Percentiles rank a stretch among this genome's conserved stretches.
phyloP scores from a whole-genome alignment of 345 rosid genomes.

The Triadica sebifera region DNA sequence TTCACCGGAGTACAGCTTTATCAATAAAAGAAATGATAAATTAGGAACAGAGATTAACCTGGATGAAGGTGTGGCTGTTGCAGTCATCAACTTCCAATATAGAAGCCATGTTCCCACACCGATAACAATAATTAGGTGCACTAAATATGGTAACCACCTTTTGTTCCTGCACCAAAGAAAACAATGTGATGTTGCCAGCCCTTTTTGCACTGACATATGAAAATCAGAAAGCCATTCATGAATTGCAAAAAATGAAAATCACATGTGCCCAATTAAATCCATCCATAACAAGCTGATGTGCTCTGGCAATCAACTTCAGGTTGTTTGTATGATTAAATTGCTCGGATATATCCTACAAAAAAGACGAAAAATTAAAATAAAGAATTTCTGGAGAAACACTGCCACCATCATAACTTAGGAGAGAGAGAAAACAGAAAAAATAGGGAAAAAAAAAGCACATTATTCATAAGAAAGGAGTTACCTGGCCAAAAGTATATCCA shows the following conservation, averaged over 20 bases:
- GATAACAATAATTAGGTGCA: conserved; percentile 94
- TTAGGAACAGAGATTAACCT: conserved; percentile 43
- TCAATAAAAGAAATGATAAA: background rate
- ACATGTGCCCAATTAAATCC: conserved; percentile 99
- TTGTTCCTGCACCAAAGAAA: conserved; percentile 62
- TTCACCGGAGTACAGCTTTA: background rate
- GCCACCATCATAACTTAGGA: background rate
- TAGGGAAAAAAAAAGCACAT: too few relatives aligned
- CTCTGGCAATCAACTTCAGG: conserved; percentile 88
- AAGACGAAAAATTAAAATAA: conserved; percentile 7
- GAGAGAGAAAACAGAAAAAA: background rate
- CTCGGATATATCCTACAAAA: conserved; percentile 83
- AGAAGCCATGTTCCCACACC: conserved; percentile 98
- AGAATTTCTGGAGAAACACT: background rate
- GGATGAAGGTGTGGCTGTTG: conserved; percentile 91
- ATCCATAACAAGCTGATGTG: conserved; percentile 97
- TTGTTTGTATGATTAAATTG: conserved; percentile 89
- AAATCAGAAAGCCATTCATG: conserved; percentile 2
- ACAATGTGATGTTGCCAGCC: background rate
- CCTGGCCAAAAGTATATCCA: conserved; percentile 96
- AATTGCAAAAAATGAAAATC: conserved; percentile 21
- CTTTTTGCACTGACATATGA: background rate
- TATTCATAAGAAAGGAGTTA: conserved; percentile 21
- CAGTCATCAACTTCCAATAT: conserved; percentile 92
- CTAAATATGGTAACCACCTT: conserved; percentile 95